phyloP scores from a whole-genome alignment of 2,329 filamentous ascomycete genomes.

The Colletotrichum destructivum region DNA sequence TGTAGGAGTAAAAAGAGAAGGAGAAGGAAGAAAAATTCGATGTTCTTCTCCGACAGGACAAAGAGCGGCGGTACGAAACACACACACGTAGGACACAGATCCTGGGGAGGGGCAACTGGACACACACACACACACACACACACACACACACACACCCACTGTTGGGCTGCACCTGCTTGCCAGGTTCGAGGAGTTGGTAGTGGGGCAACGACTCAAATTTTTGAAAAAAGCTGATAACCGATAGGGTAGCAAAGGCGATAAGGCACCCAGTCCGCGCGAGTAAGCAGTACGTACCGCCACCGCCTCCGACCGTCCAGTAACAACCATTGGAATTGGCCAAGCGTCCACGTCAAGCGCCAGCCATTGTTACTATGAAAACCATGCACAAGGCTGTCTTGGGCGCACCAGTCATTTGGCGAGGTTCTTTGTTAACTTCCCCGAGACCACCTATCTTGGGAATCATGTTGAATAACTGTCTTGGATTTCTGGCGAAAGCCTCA shows the following conservation, averaged over 20 bases:
- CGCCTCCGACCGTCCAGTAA: not conserved
- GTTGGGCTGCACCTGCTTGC: slow-evolving; percentile 1
- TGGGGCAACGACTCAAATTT: slow-evolving; percentile 34
- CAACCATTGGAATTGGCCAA: not conserved
- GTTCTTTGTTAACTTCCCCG: not conserved
- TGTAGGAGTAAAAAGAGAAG: slow-evolving; percentile 30
- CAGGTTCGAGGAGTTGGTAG: slow-evolving; percentile 13
- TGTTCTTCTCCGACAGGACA: slow-evolving; percentile 30
- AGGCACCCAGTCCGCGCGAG: slow-evolving; percentile 18
- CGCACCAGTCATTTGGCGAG: not conserved
- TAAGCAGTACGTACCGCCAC: slow-evolving; percentile 23
- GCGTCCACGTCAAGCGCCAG: slow-evolving; percentile 15
- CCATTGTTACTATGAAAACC: not conserved
- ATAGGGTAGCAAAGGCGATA: slow-evolving; percentile 41
- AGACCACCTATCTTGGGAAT: not conserved
- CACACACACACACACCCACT: slow-evolving; percentile 11
- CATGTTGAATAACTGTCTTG: not conserved
- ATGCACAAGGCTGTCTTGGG: not conserved
- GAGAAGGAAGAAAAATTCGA: slow-evolving; percentile 33
- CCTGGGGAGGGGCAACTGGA: slow-evolving; percentile 34
- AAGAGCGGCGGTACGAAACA: slow-evolving; percentile 42
- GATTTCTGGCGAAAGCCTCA: not conserved
- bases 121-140: slow-evolving; percentile 12
- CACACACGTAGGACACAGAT: slow-evolving; percentile 5
- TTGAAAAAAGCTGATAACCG: slow-evolving; percentile 40